Percentiles rank a stretch among this genome's conserved stretches.
Conservation (phyloP, 495 filamentous ascomycete genomes). For the Bacidia rubella region DNA sequence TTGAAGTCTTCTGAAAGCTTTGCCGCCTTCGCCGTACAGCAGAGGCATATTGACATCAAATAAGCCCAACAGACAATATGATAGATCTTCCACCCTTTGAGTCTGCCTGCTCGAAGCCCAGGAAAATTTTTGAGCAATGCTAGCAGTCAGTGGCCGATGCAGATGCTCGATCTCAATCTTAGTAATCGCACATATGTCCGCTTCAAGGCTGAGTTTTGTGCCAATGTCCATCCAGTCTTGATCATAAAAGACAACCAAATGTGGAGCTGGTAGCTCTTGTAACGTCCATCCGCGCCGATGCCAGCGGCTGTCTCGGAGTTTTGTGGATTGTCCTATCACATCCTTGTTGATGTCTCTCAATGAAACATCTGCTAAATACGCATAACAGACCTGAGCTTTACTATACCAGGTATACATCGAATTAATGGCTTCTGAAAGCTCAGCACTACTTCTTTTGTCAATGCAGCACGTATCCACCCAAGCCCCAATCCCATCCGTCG, state of each 20-base stretch:
- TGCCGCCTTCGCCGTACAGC: conserved; percentile 21
- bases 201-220: conserved; percentile 9
- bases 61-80: conserved; percentile 21
- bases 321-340: too few relatives aligned
- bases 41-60: conserved; percentile 23
- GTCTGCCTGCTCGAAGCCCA: conserved; percentile 20
- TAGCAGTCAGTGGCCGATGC: conserved; percentile 4
- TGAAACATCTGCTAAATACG: conserved; percentile 29
- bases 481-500: conserved; percentile 17
- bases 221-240: conserved; percentile 21
- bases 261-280: conserved; percentile 32
- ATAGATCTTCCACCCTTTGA: conserved; percentile 17
- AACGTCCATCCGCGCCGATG: conserved; percentile 33
- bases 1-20: conserved; percentile 20
- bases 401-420: conserved; percentile 29
- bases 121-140: conserved; percentile 18
- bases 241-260: conserved; percentile 23
- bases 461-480: conserved; percentile 36
- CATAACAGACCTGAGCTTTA: conserved; percentile 23
- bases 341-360: neutral
- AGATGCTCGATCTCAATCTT: neutral
- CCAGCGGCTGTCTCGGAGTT: conserved; percentile 27
- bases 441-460: conserved; percentile 29
- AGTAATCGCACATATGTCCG: conserved; percentile 17
- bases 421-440: conserved; percentile 30